These are phyloP conservation scores for Torrubiellomyces zombiae DNA, from an alignment of 2,329 filamentous ascomycete genomes.

Conservation along the genomic window DNA sequence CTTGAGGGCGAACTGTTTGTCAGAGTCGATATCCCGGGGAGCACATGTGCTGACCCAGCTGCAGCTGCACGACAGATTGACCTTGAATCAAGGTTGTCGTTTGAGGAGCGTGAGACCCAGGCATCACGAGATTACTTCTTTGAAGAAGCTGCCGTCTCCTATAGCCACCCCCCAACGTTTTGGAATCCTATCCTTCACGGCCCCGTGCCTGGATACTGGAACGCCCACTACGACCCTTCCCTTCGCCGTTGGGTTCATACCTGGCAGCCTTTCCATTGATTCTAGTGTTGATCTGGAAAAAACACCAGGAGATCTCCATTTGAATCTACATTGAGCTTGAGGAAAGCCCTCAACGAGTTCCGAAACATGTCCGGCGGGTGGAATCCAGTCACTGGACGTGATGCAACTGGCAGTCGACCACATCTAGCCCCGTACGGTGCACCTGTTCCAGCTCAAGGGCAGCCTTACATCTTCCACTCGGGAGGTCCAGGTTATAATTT, in stretches of 20 bases:
- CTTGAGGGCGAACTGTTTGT: no score
- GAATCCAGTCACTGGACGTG: slow-evolving; percentile 23
- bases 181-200: slow-evolving; percentile 16
- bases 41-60: no score
- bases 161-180: slow-evolving; percentile 4
- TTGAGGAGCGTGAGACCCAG: no score
- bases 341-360: no score
- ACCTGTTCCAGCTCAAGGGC: slow-evolving; percentile 17
- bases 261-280: slow-evolving; percentile 16
- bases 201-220: slow-evolving; percentile 18
- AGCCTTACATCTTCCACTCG: slow-evolving; percentile 20
- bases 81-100: background rate
- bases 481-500: slow-evolving; percentile 20
- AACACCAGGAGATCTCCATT: no score
- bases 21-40: no score
- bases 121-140: no score
- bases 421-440: slow-evolving; percentile 16
- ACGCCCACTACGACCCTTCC: slow-evolving; percentile 14
- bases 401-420: slow-evolving; percentile 16
- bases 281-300: no score
- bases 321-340: no score
- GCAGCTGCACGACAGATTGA: no score
- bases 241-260: slow-evolving; percentile 18
- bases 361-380: slow-evolving; percentile 20
- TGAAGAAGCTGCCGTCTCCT: slow-evolving; percentile 2